Percentiles rank a stretch among this genome's conserved stretches.
phyloP scores from a whole-genome alignment of 176 grass and related monocot genomes.

The Puya raimondii region DNA sequence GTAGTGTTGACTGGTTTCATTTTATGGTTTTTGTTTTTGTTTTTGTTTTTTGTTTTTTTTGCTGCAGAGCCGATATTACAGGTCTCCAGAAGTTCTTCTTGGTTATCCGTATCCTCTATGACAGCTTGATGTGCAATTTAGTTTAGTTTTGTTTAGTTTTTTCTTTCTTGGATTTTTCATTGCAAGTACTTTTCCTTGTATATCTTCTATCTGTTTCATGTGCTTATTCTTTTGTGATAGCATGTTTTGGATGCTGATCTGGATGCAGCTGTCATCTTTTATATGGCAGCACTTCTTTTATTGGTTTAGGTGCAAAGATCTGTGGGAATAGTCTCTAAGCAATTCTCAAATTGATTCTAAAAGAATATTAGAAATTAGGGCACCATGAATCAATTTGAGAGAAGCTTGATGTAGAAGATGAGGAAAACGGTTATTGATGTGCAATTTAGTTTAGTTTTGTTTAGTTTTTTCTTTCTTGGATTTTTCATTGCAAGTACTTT shows the following conservation, averaged over 20 bases:
- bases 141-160: constrained; percentile 5
- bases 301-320: not conserved
- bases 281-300: not conserved
- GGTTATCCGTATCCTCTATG: constrained; percentile 95
- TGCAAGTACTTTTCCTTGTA: not conserved
- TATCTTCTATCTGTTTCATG: not conserved
- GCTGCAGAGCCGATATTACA: constrained; percentile 97
- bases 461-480: too few relatives aligned
- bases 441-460: too few relatives aligned
- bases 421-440: too few relatives aligned
- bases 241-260: not conserved
- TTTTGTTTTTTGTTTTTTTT: constrained; percentile 33
- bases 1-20: not conserved
- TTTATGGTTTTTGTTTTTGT: constrained; percentile 3
- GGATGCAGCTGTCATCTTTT: not conserved
- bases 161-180: not conserved
- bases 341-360: too few relatives aligned
- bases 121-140: constrained; percentile 16
- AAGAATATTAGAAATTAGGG: too few relatives aligned
- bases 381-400: too few relatives aligned
- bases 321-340: too few relatives aligned
- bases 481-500: not conserved
- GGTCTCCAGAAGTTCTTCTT: constrained; percentile 95
- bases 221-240: not conserved
- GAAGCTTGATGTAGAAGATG: too few relatives aligned